A percentile compares a stretch with the other conserved stretches of the same genome.
Conservation (phyloP, 495 filamentous ascomycete genomes). For the Podospora conica region DNA sequence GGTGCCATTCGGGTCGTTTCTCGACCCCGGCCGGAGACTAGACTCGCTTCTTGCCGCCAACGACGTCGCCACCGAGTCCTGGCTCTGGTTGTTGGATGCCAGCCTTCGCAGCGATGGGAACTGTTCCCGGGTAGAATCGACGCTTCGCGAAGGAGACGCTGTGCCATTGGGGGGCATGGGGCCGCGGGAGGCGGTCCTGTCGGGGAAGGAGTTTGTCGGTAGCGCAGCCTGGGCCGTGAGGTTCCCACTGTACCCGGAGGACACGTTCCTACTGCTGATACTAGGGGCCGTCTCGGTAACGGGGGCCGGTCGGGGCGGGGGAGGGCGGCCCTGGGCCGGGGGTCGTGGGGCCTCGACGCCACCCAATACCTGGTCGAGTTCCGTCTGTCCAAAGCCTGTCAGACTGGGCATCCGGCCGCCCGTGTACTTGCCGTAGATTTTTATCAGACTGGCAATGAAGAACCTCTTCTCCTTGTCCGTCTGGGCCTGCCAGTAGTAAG, state of each 20-base stretch:
- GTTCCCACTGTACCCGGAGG: constrained; percentile 25
- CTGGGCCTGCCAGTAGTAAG: constrained; percentile 93
- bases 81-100: constrained; percentile 47
- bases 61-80: constrained; percentile 48
- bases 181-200: constrained; percentile 25
- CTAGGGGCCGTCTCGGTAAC: constrained; percentile 24
- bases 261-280: constrained; percentile 22
- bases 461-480: constrained; percentile 95
- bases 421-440: constrained; percentile 95
- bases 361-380: constrained; percentile 65
- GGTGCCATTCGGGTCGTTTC: constrained; percentile 38
- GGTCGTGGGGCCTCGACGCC: constrained; percentile 26
- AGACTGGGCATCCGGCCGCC: constrained; percentile 75
- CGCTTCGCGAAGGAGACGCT: constrained; percentile 39
- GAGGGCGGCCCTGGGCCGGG: constrained; percentile 18
- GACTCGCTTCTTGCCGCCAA: constrained; percentile 38
- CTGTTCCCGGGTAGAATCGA: constrained; percentile 42
- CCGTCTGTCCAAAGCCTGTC: constrained; percentile 72
- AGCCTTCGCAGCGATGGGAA: constrained; percentile 38
- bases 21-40: constrained; percentile 44
- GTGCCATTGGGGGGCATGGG: constrained; percentile 31
- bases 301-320: constrained; percentile 22
- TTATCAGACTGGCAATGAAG: constrained; percentile 89
- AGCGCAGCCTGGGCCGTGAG: constrained; percentile 12
- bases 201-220: constrained; percentile 11